Evolutionary conservation across 257 asterid species (phyloP).

Genomic region (Solanum okadae): DNA sequence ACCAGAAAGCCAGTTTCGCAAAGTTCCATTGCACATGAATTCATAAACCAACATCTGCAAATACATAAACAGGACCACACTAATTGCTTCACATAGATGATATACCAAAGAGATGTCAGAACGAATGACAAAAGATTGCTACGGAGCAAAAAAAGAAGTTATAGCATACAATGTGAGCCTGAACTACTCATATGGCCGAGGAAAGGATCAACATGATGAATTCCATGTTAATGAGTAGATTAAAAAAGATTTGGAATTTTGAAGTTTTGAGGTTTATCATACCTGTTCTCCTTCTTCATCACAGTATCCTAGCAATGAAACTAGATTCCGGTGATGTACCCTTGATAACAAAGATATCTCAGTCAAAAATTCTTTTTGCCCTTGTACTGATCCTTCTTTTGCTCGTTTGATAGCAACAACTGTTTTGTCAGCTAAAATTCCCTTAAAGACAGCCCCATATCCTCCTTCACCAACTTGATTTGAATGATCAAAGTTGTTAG

Average conservation of each 20-base stretch:
- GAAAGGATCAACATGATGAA: not conserved
- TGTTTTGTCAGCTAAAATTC: constrained; percentile 20
- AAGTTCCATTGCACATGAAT: constrained; percentile 75
- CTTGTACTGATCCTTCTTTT: constrained; percentile 38
- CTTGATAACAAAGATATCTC: constrained; percentile 36
- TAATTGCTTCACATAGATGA: not conserved
- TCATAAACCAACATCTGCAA: constrained; percentile 87
- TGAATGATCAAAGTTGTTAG: constrained; percentile 17
- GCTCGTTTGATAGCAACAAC: constrained; percentile 36
- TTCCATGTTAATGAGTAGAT: not conserved
- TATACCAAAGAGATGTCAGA: not conserved
- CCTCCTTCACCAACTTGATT: constrained; percentile 38
- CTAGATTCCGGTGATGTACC: constrained; percentile 42
- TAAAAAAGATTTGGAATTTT: not conserved
- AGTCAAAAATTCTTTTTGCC: constrained; percentile 35
- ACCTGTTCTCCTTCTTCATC: constrained; percentile 89
- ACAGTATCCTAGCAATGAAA: constrained; percentile 49
- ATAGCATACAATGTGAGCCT: not conserved
- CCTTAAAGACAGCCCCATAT: constrained; percentile 34
- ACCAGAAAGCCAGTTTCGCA: constrained; percentile 78
- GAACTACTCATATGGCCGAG: not conserved
- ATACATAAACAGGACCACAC: not conserved
- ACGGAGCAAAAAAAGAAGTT: not conserved
- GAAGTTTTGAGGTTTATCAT: not conserved
- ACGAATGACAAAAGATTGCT: not conserved